These are phyloP conservation scores for Phlegmacium glaucopus DNA, from an alignment of 768 basidiomycete genomes.

Conservation along the genomic window DNA sequence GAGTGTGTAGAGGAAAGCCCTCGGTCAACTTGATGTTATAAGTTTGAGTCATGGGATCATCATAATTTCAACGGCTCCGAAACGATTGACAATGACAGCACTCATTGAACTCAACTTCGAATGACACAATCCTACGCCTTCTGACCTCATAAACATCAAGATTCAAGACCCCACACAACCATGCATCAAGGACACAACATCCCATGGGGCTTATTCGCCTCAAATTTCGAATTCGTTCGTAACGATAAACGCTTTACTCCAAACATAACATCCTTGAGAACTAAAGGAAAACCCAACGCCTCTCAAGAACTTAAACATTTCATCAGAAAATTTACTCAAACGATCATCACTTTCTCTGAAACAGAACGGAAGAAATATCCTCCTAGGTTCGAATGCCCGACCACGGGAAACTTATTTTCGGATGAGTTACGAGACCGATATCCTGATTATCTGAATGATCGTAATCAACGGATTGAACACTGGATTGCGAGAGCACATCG, in stretches of 20 bases:
- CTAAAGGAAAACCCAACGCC: constrained; percentile 16
- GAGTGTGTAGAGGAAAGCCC: too few relatives aligned
- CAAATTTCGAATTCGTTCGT: constrained; percentile 28
- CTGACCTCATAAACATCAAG: too few relatives aligned
- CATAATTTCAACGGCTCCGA: too few relatives aligned
- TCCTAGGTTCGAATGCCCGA: constrained; percentile 7
- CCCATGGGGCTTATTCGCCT: constrained; percentile 32
- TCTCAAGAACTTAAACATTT: constrained; percentile 31
- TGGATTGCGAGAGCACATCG: constrained; percentile 26
- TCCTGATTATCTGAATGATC: constrained; percentile 25
- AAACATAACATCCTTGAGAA: constrained; percentile 22
- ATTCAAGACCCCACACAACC: too few relatives aligned
- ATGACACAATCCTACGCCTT: too few relatives aligned
- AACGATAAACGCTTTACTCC: constrained; percentile 29
- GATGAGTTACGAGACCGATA: constrained; percentile 26
- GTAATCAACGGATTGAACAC: constrained; percentile 27
- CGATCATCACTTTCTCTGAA: constrained; percentile 30
- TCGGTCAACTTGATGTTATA: too few relatives aligned
- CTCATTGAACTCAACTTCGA: too few relatives aligned
- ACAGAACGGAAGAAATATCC: constrained; percentile 35
- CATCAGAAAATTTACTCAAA: constrained; percentile 19
- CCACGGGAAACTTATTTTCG: constrained; percentile 24
- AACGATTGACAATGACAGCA: too few relatives aligned
- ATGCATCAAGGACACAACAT: constrained; percentile 42
- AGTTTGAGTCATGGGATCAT: too few relatives aligned